phyloP scores from a whole-genome alignment of 768 basidiomycete species.

The Suillus plorans region DNA sequence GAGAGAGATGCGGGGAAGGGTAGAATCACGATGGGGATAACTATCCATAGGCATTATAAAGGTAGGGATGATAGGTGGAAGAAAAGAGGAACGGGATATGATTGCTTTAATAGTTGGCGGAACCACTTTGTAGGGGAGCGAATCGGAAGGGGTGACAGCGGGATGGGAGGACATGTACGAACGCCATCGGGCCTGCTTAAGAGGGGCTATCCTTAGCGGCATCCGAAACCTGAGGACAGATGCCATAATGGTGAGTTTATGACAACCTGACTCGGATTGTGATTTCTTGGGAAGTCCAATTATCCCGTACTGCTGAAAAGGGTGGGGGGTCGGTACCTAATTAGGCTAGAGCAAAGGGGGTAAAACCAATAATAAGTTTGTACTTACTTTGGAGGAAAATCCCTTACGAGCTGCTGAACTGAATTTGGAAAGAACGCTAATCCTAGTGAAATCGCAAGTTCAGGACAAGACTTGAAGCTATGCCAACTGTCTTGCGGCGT shows the following conservation, averaged over 20 bases:
- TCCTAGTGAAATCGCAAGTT: background rate
- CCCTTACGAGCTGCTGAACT: conserved; percentile 1
- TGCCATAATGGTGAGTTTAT: conserved; percentile 39
- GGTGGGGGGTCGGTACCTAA: conserved; percentile 19
- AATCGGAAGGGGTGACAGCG: conserved; percentile 32
- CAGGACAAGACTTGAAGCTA: conserved; percentile 6
- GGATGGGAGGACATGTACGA: conserved; percentile 20
- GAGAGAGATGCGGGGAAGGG: conserved; percentile 6
- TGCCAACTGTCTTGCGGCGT: conserved; percentile 17
- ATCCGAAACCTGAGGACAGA: conserved; percentile 30
- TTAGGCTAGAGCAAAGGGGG: conserved; percentile 18
- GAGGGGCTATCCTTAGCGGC: conserved; percentile 37
- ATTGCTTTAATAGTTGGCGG: conserved; percentile 39
- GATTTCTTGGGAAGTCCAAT: conserved; percentile 15
- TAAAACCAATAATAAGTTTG: conserved; percentile 18
- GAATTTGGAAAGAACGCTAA: conserved; percentile 7
- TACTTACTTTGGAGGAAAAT: conserved; percentile 10
- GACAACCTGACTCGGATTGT: conserved; percentile 40
- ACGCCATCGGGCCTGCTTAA: conserved; percentile 34
- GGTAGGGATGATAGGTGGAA: conserved; percentile 24
- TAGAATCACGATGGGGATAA: conserved; percentile 35
- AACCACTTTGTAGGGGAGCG: conserved; percentile 28
- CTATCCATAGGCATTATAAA: conserved; percentile 43
- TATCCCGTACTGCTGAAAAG: conserved; percentile 17
- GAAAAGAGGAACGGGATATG: conserved; percentile 18